Percentiles rank a stretch among this genome's conserved stretches.
phyloP scores from a whole-genome alignment of 345 rosid species.

The Excoecaria cochinchinensis region DNA sequence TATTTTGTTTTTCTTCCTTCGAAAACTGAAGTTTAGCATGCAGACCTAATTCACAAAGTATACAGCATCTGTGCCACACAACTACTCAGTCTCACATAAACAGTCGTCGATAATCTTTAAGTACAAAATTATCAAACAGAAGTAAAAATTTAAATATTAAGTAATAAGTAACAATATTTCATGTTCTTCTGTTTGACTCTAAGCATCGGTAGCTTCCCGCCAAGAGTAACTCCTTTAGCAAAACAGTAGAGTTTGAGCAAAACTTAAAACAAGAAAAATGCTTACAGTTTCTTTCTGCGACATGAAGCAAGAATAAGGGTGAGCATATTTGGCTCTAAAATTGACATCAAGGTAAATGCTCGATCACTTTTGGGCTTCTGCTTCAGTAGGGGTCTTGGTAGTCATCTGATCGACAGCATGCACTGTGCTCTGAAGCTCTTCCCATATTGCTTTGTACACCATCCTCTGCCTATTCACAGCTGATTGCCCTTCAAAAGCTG shows the following conservation, averaged over 20 bases:
- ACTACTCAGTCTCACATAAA: neutral
- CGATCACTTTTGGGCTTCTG: slow-evolving; percentile 39
- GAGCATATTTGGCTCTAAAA: neutral
- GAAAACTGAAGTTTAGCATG: neutral
- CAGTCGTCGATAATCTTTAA: neutral
- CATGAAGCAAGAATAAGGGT: neutral
- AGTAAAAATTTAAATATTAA: neutral
- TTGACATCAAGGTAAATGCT: neutral
- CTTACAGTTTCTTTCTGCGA: neutral
- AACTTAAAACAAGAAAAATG: neutral
- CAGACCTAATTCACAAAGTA: neutral
- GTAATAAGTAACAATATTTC: neutral
- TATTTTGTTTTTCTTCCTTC: too few relatives aligned
- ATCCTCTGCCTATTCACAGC: slow-evolving; percentile 93
- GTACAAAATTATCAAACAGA: neutral
- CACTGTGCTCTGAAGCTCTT: slow-evolving; percentile 90
- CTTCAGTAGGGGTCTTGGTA: slow-evolving; percentile 78
- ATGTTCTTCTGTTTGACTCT: neutral
- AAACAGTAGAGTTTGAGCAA: neutral
- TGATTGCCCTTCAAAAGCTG: slow-evolving; percentile 80
- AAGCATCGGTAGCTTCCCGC: neutral
- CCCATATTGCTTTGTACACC: slow-evolving; percentile 99
- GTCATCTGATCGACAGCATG: slow-evolving; percentile 98
- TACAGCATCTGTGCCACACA: neutral
- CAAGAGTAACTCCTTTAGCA: neutral